Conservation (phyloP, 177 flowering plant genomes). For the Vitis hybrid region DNA sequence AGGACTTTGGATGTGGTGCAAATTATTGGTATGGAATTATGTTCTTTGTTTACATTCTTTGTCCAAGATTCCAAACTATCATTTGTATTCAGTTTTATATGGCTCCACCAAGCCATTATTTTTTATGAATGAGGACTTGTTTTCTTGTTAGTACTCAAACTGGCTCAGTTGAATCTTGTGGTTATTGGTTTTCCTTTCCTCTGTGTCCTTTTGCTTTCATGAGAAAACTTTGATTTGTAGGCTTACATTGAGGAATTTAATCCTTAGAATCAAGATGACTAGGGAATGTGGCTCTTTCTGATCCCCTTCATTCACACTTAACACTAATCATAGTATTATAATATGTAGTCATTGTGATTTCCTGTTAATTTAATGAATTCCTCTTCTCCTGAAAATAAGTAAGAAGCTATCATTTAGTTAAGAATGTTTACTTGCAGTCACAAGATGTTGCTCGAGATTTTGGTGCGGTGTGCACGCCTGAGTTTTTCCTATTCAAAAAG, state of each 20-base stretch:
- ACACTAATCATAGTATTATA: too few relatives aligned
- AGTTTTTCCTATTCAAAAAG: conserved; percentile 88
- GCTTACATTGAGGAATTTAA: not conserved
- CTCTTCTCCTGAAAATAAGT: not conserved
- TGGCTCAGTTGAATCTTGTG: not conserved
- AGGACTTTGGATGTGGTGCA: not conserved
- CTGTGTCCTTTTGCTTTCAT: not conserved
- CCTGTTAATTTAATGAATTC: not conserved
- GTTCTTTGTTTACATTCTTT: not conserved
- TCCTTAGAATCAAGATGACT: too few relatives aligned
- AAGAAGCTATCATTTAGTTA: not conserved
- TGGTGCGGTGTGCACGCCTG: conserved; percentile 91
- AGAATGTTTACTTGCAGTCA: conserved; percentile 46
- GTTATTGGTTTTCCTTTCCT: not conserved
- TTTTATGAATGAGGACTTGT: not conserved
- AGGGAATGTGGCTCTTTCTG: too few relatives aligned
- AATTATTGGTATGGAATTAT: not conserved
- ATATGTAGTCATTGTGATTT: not conserved
- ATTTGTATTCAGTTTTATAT: not conserved
- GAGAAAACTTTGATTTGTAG: not conserved
- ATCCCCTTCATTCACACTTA: too few relatives aligned
- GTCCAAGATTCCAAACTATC: not conserved
- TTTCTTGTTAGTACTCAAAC: not conserved
- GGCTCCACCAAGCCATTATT: not conserved
- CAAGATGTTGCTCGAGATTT: conserved; percentile 88